Evolutionary conservation across 2,329 filamentous ascomycete species (phyloP), one percentile per base, ranked within the genome.

Genomic region (Sporothrix brunneoviolacea): DNA sequence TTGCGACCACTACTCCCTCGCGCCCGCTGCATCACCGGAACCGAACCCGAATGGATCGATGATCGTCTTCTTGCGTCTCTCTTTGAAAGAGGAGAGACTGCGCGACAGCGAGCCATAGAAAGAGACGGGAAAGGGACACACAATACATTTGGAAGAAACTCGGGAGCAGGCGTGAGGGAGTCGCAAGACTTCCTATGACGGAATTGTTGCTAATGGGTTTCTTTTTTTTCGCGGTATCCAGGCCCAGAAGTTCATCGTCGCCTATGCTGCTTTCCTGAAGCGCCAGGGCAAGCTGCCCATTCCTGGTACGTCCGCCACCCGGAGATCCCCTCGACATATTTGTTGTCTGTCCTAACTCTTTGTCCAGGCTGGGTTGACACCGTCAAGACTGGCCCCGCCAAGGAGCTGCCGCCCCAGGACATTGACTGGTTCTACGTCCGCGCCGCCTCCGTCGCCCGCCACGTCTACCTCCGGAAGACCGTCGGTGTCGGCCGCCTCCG

Each of bases 401-500:
- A 95, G 77, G 93, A 98, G 81, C 87, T 98, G 65, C 91, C 91
- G 68, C 93, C 91, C 68, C 91, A 97, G 83, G 86, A 91, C 74
- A 88, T 91, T 70, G 93, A 98, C 83, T 98, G 93, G 93, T 94
- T 83, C 80, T 88, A 84, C 75, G 73, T 83, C 71, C 91, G 93
- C 70, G 91, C 91, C 66, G 93, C 93, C 65, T 84, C 91, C 62
- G 86, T 98, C 70, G 93, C 93, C 68, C 90, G 91, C 70, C 91
- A 97, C 82, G 85, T 98, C 80, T 98, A 98, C 83, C 82, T 98
- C 73, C 88, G 93, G 79, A 98, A 98, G 83, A 96, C 91, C 59
- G 91, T 98, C 70, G 93, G 93, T 82, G 56, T 98, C 64, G 93
- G 93, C 76, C 90, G 93, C 70, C 84, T 98, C 65, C 87, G 91